A percentile compares a stretch with the other conserved stretches of the same genome.
phyloP scores from a whole-genome alignment of 2,329 filamentous ascomycete genomes.

The Stagonosporopsis chrysanthemi region DNA sequence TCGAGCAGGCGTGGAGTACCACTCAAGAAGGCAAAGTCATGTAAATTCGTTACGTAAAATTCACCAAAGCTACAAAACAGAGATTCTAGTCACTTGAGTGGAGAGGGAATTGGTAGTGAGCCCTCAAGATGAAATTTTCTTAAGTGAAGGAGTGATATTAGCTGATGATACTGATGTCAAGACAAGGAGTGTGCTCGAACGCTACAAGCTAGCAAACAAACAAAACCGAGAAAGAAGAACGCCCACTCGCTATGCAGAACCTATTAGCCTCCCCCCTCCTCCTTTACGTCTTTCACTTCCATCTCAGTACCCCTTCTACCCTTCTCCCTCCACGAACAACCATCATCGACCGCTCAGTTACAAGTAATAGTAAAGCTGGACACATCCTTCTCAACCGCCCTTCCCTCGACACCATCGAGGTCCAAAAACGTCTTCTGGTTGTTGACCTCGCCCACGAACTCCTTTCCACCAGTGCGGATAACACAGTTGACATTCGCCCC shows the following conservation, averaged over 20 bases:
- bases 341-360: neutral
- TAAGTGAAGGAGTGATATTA: slow-evolving; percentile 16
- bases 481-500: slow-evolving; percentile 19
- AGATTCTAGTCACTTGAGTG: neutral
- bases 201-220: neutral
- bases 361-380: slow-evolving; percentile 25
- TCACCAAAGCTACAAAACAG: too few relatives aligned
- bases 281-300: too few relatives aligned
- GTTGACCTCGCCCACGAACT: slow-evolving; percentile 16
- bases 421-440: slow-evolving; percentile 26
- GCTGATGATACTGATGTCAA: neutral
- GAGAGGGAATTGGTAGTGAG: neutral
- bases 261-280: neutral
- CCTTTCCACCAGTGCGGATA: slow-evolving; percentile 12
- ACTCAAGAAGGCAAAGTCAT: slow-evolving; percentile 44
- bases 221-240: neutral
- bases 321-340: neutral
- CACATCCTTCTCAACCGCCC: slow-evolving; percentile 27
- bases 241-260: slow-evolving; percentile 18
- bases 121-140: neutral
- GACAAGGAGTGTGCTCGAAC: slow-evolving; percentile 15
- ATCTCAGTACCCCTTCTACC: neutral
- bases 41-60: too few relatives aligned
- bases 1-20: slow-evolving; percentile 60
- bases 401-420: slow-evolving; percentile 19